phyloP scores from a whole-genome alignment of 305 asterid species.

The Striga hermonthica region DNA sequence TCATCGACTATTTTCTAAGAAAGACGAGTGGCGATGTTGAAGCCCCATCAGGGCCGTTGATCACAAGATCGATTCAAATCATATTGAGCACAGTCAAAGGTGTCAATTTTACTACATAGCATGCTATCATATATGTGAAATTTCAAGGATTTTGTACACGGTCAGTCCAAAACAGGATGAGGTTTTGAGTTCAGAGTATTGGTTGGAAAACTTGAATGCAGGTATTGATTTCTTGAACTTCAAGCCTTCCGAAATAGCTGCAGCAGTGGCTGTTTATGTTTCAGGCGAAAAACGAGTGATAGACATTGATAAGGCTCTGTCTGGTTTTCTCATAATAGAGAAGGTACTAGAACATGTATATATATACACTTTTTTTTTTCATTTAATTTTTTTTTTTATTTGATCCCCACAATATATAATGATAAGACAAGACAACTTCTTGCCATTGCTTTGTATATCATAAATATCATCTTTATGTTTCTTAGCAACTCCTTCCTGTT shows the following conservation, averaged over 20 bases:
- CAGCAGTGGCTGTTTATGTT: slow-evolving; percentile 64
- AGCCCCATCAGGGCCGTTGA: slow-evolving; percentile 32
- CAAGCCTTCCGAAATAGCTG: slow-evolving; percentile 75
- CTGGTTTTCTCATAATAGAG: slow-evolving; percentile 41
- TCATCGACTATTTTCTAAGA: slow-evolving; percentile 53
- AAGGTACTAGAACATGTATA: slow-evolving; percentile 52
- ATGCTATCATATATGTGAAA: not conserved
- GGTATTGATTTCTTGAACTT: slow-evolving; percentile 82
- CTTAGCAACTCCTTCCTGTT: not conserved
- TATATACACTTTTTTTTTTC: not conserved
- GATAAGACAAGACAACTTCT: slow-evolving; percentile 18
- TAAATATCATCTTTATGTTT: slow-evolving; percentile 4
- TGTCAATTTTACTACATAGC: slow-evolving; percentile 16
- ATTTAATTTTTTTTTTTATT: not conserved
- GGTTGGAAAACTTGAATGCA: slow-evolving; percentile 56
- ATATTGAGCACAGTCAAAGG: slow-evolving; percentile 59
- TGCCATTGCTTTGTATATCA: not conserved
- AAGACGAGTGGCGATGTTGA: slow-evolving; percentile 36
- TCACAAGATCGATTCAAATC: slow-evolving; percentile 46
- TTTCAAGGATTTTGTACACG: not conserved
- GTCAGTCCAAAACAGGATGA: not conserved
- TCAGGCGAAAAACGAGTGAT: slow-evolving; percentile 40
- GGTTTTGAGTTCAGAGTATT: slow-evolving; percentile 22
- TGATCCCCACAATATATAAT: slow-evolving; percentile 32
- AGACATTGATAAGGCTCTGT: slow-evolving; percentile 51